Evolutionary conservation across 2,329 filamentous ascomycete genomes (phyloP).

Genomic region (Dothiorella sarmentorum): DNA sequence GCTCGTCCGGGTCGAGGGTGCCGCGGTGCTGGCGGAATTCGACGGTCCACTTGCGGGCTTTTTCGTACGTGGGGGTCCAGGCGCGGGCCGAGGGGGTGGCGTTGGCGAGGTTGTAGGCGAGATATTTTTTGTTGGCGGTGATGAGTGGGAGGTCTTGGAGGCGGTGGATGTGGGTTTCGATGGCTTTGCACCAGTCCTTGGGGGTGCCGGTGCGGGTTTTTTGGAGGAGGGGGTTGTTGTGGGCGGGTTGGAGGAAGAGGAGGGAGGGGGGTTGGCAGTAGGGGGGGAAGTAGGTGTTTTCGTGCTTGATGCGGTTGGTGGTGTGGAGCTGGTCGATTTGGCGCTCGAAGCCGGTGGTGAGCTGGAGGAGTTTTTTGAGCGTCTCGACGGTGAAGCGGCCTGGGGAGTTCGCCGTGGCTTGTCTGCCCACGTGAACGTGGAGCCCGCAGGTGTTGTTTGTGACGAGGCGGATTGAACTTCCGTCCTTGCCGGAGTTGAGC

Average conservation of each 20-base stretch:
- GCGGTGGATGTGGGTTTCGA: not conserved
- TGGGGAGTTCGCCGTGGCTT: conserved; percentile 17
- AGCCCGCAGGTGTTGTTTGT: conserved; percentile 20
- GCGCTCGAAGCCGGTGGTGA: conserved; percentile 28
- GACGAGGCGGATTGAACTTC: not conserved
- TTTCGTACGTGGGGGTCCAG: not conserved
- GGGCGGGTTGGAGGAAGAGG: not conserved
- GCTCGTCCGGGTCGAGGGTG: conserved; percentile 24
- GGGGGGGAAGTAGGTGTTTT: not conserved
- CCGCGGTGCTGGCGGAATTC: conserved; percentile 31
- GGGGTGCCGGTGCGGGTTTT: not conserved
- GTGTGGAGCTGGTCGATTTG: conserved; percentile 28
- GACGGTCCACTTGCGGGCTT: conserved; percentile 22
- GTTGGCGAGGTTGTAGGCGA: no score
- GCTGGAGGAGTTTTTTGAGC: conserved; percentile 28
- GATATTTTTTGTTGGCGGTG: no score
- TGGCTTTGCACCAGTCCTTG: not conserved
- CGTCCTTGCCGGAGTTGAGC: not conserved
- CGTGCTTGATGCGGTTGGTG: conserved; percentile 9
- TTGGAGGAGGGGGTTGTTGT: no score
- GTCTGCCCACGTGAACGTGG: conserved; percentile 31
- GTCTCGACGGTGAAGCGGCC: conserved; percentile 23
- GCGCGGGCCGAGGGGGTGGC: no score
- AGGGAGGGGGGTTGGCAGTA: not conserved
- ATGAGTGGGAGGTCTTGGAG: not conserved